phyloP scores from a whole-genome alignment of 2,329 filamentous ascomycete species.

The Trichoderma sp. region DNA sequence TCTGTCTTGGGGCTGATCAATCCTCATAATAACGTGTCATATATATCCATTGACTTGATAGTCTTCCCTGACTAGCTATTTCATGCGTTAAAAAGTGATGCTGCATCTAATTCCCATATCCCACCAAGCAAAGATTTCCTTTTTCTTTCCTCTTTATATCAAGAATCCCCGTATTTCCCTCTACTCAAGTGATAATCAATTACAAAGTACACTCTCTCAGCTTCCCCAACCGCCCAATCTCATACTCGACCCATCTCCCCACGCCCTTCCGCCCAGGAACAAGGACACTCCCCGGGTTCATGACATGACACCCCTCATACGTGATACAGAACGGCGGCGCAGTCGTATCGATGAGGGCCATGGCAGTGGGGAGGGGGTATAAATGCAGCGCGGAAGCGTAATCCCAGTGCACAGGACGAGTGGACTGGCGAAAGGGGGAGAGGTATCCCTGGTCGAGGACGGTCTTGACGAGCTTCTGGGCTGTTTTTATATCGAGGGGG shows the following conservation, averaged over 20 bases:
- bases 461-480: conserved; percentile 82
- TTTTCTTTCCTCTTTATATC: not conserved
- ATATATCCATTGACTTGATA: not conserved
- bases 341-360: conserved; percentile 80
- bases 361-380: conserved; percentile 81
- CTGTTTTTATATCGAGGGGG: conserved; percentile 53
- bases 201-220: conserved; percentile 62
- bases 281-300: conserved; percentile 83
- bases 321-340: conserved; percentile 80
- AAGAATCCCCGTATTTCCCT: not conserved
- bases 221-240: conserved; percentile 60
- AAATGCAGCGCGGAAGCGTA: conserved; percentile 71
- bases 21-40: not conserved
- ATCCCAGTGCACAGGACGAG: conserved; percentile 87
- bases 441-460: conserved; percentile 87
- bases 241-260: conserved; percentile 86
- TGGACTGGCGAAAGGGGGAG: conserved; percentile 76
- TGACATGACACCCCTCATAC: conserved; percentile 92
- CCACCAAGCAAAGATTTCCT: not conserved
- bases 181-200: not conserved
- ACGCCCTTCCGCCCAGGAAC: conserved; percentile 65
- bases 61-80: not conserved
- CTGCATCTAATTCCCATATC: not conserved
- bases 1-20: not conserved
- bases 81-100: not conserved